These are phyloP conservation scores for Pythium brachiatum DNA, from an alignment of 352 stramenopile genomes.

Conservation along the genomic window DNA sequence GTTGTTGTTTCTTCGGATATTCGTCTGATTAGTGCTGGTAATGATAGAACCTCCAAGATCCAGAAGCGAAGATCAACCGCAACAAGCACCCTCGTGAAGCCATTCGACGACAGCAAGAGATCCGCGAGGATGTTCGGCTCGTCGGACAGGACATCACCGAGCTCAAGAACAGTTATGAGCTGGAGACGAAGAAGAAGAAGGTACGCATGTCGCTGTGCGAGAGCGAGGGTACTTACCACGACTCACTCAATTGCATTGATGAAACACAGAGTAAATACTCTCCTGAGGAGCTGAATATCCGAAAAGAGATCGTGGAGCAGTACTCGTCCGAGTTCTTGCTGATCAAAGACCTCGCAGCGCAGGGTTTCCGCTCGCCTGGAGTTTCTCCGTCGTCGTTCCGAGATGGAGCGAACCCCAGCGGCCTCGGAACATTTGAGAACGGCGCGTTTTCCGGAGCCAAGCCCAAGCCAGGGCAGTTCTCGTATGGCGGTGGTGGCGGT, in stretches of 20 bases:
- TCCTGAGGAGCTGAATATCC: constrained; percentile 68
- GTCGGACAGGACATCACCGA: constrained; percentile 73
- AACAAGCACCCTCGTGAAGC: constrained; percentile 77
- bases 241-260: not conserved
- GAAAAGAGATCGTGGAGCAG: constrained; percentile 78
- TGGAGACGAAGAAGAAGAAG: constrained; percentile 84
- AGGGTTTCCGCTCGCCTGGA: constrained; percentile 52
- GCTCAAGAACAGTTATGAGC: constrained; percentile 64
- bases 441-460: constrained; percentile 51
- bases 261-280: constrained; percentile 67
- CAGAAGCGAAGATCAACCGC: constrained; percentile 55
- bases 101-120: constrained; percentile 76
- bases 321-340: constrained; percentile 76
- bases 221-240: not conserved
- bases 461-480: constrained; percentile 25
- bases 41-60: constrained; percentile 70
- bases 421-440: constrained; percentile 61
- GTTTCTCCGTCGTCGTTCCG: constrained; percentile 42
- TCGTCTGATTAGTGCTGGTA: not conserved
- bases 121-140: constrained; percentile 76
- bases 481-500: constrained; percentile 22
- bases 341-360: constrained; percentile 71
- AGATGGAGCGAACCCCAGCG: constrained; percentile 37
- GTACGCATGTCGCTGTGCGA: constrained; percentile 16
- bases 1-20: not conserved